Evolutionary conservation across 371 early-diverging fungal genomes (phyloP), one percentile per base, ranked within the genome.

Genomic region (Apophysomyces ossiformis): DNA sequence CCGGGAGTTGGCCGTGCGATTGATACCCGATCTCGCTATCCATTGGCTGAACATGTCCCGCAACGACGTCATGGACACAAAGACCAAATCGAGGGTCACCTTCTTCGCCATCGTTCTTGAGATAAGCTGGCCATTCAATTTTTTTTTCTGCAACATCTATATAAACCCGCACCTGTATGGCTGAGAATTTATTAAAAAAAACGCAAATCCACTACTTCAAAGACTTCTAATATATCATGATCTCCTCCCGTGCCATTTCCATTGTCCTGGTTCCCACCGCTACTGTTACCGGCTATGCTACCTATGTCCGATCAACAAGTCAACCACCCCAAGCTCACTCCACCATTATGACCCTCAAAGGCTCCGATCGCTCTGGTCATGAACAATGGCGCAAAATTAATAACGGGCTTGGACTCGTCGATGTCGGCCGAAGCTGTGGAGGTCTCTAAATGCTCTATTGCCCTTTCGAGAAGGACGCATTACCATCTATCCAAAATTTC

Each of bases 351-450:
- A 69, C 75, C 15, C 35, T 60, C 18, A 44, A 71, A 41, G 75
- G 74, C 18, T 37, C 69, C 12, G 76, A 64, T 12, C 44, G 60
- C 13, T 65, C 74, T 63, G 69, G 65, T 16, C 61, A 59, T 37
- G 57, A 75, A 21, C 65, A 73, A 61, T 82, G 82, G 82, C 74
- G 69, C 64, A 71, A 69, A 45, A 57, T 76, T 39, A 82, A 82
- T 61, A 79, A 82, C 36, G 82, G 82, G 41, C 66, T 82, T 57
- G 78, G 79, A 63, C 75, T 79, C 11, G 67, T 71, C 46, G 82
- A 82, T 66, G 82, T 82, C 41, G 76, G 78, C 46, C 79, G 82
- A 37, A 76, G 76, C 61, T 64, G 79, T 67, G 82, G 82, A 61
- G 82, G 82, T 57, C 67, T 82, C 46, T 82, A 78, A 81, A 68